Percentiles rank a stretch among this genome's conserved stretches.
phyloP scores from a whole-genome alignment of 345 rosid genomes.

The Noccaea bulbosa region DNA sequence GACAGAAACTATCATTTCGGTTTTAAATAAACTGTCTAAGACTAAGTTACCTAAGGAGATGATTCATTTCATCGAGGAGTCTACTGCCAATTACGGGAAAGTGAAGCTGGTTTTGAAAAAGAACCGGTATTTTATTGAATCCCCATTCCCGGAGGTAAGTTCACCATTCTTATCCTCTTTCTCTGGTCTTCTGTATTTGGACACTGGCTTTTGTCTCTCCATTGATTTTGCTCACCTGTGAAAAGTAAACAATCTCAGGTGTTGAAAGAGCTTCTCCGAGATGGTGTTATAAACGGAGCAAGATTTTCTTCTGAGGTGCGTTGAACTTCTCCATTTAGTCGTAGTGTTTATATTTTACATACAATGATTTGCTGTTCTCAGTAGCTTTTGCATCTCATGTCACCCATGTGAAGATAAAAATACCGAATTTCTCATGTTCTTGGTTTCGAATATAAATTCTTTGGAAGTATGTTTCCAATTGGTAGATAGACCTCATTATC shows the following conservation, averaged over 20 bases:
- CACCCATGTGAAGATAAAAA: conserved; percentile 5
- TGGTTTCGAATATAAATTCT: not conserved
- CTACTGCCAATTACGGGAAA: conserved; percentile 97
- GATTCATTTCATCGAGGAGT: conserved; percentile 80
- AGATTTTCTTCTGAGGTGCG: conserved; percentile 77
- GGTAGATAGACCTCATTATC: conserved; percentile 5
- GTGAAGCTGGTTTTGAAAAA: conserved; percentile 96
- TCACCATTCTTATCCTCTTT: conserved; percentile 25
- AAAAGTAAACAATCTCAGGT: conserved; percentile 55
- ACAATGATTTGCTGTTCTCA: not conserved
- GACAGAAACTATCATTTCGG: conserved; percentile 84
- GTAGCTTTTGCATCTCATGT: not conserved
- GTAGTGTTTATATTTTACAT: conserved; percentile 3
- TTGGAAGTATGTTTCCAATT: conserved; percentile 19
- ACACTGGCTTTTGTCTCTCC: not conserved
- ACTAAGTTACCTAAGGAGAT: conserved; percentile 90
- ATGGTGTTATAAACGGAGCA: conserved; percentile 69
- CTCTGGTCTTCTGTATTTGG: conserved; percentile 3
- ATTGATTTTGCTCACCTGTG: conserved; percentile 1
- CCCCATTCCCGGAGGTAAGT: conserved; percentile 88
- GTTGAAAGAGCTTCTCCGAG: conserved; percentile 72
- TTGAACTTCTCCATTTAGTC: conserved; percentile 17
- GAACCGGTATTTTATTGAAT: conserved; percentile 86
- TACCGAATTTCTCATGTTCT: conserved; percentile 4
- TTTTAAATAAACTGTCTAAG: conserved; percentile 88